Evolutionary conservation across 2,329 filamentous ascomycete genomes (phyloP).

Genomic region (Ceratocystis cacaofunesta): DNA sequence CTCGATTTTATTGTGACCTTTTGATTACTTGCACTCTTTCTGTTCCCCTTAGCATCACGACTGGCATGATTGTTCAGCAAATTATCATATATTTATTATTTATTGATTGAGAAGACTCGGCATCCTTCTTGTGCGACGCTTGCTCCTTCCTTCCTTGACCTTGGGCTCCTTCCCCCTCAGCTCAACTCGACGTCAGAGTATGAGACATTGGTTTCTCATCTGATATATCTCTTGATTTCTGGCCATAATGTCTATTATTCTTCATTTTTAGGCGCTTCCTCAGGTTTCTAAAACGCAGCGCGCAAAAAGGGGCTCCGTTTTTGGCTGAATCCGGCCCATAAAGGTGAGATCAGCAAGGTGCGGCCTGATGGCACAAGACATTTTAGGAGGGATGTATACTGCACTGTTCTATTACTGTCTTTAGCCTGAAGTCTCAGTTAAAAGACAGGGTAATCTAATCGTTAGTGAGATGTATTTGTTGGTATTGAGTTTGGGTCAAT

Average conservation of each 20-base stretch:
- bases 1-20: background rate
- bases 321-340: background rate
- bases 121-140: conserved; percentile 1
- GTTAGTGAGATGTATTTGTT: background rate
- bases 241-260: background rate
- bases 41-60: background rate
- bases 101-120: background rate
- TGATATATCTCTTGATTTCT: background rate
- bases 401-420: background rate
- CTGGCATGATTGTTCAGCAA: background rate
- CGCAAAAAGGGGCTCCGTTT: background rate
- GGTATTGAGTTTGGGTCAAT: background rate
- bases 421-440: background rate
- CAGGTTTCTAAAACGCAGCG: background rate
- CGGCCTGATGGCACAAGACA: background rate
- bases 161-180: background rate
- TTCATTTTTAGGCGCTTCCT: background rate
- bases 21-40: background rate
- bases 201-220: background rate
- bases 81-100: background rate
- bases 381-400: background rate
- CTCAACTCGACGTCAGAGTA: background rate
- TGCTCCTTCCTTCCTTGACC: background rate
- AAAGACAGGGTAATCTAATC: background rate
- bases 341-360: background rate